Percentiles rank a stretch among this genome's conserved stretches.
Evolutionary conservation across 306 rosid species (phyloP).

Genomic region (Gastrolobium bilobum): DNA sequence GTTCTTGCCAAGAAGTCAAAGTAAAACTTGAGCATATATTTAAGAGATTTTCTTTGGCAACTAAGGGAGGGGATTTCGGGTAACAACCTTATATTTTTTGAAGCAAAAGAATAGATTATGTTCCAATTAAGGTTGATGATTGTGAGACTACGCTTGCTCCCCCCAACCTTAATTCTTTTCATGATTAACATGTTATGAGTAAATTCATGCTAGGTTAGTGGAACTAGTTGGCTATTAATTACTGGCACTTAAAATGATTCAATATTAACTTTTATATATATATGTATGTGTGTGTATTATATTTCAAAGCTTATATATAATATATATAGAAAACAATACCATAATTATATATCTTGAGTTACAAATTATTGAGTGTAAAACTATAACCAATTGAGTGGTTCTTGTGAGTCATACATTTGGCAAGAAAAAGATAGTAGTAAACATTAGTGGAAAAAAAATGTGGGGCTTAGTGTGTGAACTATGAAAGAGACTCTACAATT

Average conservation of each 20-base stretch:
- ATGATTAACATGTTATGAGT: neutral
- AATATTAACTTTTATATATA: neutral
- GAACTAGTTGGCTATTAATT: conserved; percentile 27
- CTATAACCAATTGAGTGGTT: no score
- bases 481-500: no score
- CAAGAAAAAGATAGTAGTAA: neutral
- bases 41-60: conserved; percentile 39
- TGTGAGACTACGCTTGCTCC: conserved; percentile 38
- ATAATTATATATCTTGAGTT: no score
- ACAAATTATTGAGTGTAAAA: no score
- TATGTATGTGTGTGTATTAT: neutral
- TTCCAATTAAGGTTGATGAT: conserved; percentile 47
- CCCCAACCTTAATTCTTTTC: neutral
- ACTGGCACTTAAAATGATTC: neutral
- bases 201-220: conserved; percentile 14
- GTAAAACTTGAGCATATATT: conserved; percentile 26
- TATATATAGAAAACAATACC: no score
- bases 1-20: conserved; percentile 34
- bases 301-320: neutral
- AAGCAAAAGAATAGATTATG: conserved; percentile 45
- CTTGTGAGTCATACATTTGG: neutral
- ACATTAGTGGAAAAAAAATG: neutral
- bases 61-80: conserved; percentile 59
- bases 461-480: neutral
- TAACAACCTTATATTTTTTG: conserved; percentile 40